These are phyloP conservation scores for Aegilops longissima DNA, from an alignment of 176 grass and related monocot species.

Conservation along the genomic window DNA sequence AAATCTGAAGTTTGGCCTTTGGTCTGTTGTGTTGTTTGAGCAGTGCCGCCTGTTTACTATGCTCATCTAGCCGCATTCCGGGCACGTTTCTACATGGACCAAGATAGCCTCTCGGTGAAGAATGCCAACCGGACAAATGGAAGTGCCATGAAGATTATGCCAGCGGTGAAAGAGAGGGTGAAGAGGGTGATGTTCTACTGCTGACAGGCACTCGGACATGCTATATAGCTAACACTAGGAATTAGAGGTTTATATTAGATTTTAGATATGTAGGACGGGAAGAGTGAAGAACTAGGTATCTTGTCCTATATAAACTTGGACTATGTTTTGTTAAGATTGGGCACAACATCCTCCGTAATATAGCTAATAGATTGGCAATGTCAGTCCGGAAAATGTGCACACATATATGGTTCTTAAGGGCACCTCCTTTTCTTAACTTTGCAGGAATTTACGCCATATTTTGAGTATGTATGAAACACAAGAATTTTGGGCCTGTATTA, in stretches of 20 bases:
- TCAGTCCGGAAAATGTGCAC: background rate
- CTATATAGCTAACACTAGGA: constrained; percentile 32
- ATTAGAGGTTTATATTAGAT: constrained; percentile 31
- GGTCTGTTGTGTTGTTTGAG: constrained; percentile 17
- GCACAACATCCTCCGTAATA: background rate
- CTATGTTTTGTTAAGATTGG: background rate
- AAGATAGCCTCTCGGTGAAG: constrained; percentile 31
- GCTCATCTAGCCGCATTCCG: constrained; percentile 75
- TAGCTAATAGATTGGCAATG: background rate
- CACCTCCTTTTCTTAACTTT: background rate
- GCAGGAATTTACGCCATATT: background rate
- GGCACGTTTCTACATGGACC: constrained; percentile 76
- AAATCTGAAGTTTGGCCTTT: constrained; percentile 2
- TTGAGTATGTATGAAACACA: background rate
- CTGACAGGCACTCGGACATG: constrained; percentile 20
- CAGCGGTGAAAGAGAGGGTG: constrained; percentile 65
- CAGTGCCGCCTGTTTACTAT: constrained; percentile 71
- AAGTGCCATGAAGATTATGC: constrained; percentile 42
- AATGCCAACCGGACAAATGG: constrained; percentile 24
- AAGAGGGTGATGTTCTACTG: constrained; percentile 87
- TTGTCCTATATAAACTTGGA: background rate
- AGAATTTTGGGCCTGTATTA: background rate
- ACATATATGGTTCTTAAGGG: background rate
- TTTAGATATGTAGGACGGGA: background rate
- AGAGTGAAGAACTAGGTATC: background rate